Base-by-base conservation (phyloP, 176 grass and related monocot genomes). In the Lolium multiflorum region DNA sequence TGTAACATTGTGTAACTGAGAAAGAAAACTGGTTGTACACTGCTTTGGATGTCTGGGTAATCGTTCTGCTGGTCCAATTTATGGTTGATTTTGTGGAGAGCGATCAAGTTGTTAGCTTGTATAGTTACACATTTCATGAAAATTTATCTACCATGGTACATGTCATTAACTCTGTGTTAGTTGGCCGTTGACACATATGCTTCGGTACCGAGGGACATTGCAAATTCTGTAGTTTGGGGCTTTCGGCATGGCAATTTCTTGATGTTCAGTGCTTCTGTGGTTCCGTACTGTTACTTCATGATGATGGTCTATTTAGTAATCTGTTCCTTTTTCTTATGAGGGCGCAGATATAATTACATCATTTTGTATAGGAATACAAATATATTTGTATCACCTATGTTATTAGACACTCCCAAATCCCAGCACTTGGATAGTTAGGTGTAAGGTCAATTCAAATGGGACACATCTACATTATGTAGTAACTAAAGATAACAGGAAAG, bases 11-110 rank as follows among this genome's bases (percentile, higher is more conserved):
- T 81, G 3, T 68, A 77, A 81, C 9, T 18, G 22, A 17, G 74
- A 10, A 15, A 25, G 26, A 56, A 72, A 64, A 82, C 78, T 52
- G 35, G 63, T 54, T 61, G 9, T 26, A 22, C 44, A 56, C 21
- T 24, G 56, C 77, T 20, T n/a, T 38, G 12, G 26, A 5, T 49
- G 72, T 43, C 16, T 75, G 49, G 31, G 2, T 35, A 35, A 35
- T 35, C 31, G 7, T 81, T 82, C 5, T 72, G n/a, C 17, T 86
- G 21, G 14, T 82, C 59, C 76, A 24, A 15, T 67, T 60, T 51
- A 28, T 82, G 31, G 62, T 54, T 89, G 28, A 74, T 81, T 54
- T 84, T 3, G 13, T 24, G 44, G 12, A 47, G 11, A 54, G 51
- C 35, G 72, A 74, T 74, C 41, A 47, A 48, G 52, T 44, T 62